Percentiles rank a stretch among this genome's conserved stretches.
Conservation (phyloP, 2,329 filamentous ascomycete species). For the Aureobasidium sp. region DNA sequence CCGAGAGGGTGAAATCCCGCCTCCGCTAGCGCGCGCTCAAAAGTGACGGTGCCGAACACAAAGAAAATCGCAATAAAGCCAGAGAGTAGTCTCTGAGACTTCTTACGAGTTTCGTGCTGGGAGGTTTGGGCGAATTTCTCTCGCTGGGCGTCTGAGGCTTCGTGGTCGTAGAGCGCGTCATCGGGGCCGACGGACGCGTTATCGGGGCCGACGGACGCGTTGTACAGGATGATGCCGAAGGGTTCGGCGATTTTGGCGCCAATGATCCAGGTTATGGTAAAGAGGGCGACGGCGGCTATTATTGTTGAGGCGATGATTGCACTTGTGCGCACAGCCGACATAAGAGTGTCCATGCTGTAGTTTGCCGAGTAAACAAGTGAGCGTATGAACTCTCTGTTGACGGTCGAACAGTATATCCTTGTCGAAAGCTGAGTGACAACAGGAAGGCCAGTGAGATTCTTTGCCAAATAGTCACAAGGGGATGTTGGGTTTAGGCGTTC, state of each 20-base stretch:
- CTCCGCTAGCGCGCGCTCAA: neutral
- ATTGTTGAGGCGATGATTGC: neutral
- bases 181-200: neutral
- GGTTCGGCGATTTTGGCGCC: neutral
- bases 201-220: neutral
- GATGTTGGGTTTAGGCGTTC: neutral
- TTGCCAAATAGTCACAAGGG: too few relatives aligned
- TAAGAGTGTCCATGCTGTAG: neutral
- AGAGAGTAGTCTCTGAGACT: neutral
- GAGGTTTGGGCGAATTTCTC: neutral
- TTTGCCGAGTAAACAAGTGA: neutral
- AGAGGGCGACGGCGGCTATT: neutral
- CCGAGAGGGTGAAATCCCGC: fast-evolving
- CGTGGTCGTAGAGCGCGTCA: neutral
- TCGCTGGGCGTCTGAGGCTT: neutral
- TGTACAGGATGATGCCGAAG: neutral
- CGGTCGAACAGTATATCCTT: neutral
- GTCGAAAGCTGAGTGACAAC: neutral
- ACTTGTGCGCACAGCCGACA: neutral
- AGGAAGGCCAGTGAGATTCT: neutral
- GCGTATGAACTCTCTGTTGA: too few relatives aligned
- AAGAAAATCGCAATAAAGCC: neutral
- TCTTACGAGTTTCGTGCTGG: neutral
- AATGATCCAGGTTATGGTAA: neutral
- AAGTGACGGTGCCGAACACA: neutral